Evolutionary conservation across 805 yeast genomes (phyloP).

Genomic region (Cyberlindnera nakhonratchasimensis): DNA sequence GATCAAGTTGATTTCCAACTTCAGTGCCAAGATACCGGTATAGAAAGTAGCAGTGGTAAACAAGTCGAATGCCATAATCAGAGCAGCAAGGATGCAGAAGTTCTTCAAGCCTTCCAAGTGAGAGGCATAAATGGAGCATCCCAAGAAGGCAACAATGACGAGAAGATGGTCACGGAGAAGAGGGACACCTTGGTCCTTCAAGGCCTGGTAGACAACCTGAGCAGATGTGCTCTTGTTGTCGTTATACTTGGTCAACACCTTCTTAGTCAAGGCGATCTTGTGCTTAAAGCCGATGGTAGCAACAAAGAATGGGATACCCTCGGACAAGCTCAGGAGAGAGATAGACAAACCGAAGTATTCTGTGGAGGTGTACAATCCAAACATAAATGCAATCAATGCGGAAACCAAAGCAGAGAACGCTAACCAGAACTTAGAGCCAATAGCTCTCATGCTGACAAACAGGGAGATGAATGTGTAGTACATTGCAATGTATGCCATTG

Average conservation of each 20-base stretch:
- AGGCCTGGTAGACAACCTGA: slow-evolving; percentile 33
- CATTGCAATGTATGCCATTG: slow-evolving; percentile 84
- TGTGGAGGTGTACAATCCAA: slow-evolving; percentile 66
- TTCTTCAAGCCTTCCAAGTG: slow-evolving; percentile 71
- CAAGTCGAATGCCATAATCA: slow-evolving; percentile 68
- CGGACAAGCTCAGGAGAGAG: slow-evolving; percentile 72
- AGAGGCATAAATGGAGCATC: slow-evolving; percentile 61
- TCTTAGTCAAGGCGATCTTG: slow-evolving; percentile 67
- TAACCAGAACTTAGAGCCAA: slow-evolving; percentile 87
- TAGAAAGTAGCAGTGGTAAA: slow-evolving; percentile 75
- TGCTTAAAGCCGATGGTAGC: slow-evolving; percentile 90
- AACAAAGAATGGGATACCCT: slow-evolving; percentile 91
- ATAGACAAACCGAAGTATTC: slow-evolving; percentile 55
- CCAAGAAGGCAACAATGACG: slow-evolving; percentile 65
- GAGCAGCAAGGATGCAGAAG: slow-evolving; percentile 72
- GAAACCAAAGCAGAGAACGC: slow-evolving; percentile 75
- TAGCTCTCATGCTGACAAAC: slow-evolving; percentile 66
- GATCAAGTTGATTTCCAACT: slow-evolving; percentile 83
- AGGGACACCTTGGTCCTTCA: slow-evolving; percentile 35
- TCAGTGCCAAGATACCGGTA: slow-evolving; percentile 78
- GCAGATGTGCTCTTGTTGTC: slow-evolving; percentile 32
- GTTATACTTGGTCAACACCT: slow-evolving; percentile 40
- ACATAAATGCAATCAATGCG: slow-evolving; percentile 77
- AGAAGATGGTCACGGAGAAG: slow-evolving; percentile 69
- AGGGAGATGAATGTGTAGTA: slow-evolving; percentile 73